phyloP scores from a whole-genome alignment of 305 asterid genomes.

The Solanum hybrid region DNA sequence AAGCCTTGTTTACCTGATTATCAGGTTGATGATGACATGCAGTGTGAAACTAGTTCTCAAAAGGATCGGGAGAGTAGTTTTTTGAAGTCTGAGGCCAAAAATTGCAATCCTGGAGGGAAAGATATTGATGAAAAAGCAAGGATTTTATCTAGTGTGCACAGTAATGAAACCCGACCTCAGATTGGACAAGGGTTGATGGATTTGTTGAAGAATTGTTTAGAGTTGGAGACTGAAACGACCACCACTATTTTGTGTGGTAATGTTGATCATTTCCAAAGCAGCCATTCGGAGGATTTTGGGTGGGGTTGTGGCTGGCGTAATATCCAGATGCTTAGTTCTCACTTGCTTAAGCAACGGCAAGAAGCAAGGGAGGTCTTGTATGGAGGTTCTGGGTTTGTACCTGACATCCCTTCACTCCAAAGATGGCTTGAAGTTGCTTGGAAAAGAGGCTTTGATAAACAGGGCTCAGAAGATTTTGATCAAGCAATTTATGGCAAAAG shows the following conservation, averaged over 20 bases:
- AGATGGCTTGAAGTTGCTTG: slow-evolving; percentile 86
- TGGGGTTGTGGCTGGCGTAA: slow-evolving; percentile 99
- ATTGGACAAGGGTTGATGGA: slow-evolving; percentile 47
- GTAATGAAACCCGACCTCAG: slow-evolving; percentile 29
- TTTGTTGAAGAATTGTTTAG: slow-evolving; percentile 54
- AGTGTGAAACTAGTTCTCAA: slow-evolving; percentile 8
- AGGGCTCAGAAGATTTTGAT: slow-evolving; percentile 59
- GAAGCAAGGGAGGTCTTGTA: slow-evolving; percentile 50
- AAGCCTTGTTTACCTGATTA: not conserved
- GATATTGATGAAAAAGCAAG: slow-evolving; percentile 18
- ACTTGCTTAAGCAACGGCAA: slow-evolving; percentile 51
- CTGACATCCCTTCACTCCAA: slow-evolving; percentile 65
- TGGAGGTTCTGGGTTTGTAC: slow-evolving; percentile 78
- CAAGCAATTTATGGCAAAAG: slow-evolving; percentile 51
- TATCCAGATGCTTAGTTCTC: slow-evolving; percentile 90
- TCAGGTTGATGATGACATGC: slow-evolving; percentile 32
- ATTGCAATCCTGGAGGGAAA: slow-evolving; percentile 12
- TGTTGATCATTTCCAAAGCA: slow-evolving; percentile 72
- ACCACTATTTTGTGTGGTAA: slow-evolving; percentile 49
- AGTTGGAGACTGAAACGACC: slow-evolving; percentile 39
- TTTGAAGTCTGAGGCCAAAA: slow-evolving; percentile 13
- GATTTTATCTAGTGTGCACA: slow-evolving; percentile 30
- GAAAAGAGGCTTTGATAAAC: slow-evolving; percentile 63
- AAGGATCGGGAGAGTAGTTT: slow-evolving; percentile 24
- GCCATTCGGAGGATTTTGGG: slow-evolving; percentile 46